Evolutionary conservation across 129 eudicot genomes (phyloP).

Genomic region (Gnaphalium uliginosum): DNA sequence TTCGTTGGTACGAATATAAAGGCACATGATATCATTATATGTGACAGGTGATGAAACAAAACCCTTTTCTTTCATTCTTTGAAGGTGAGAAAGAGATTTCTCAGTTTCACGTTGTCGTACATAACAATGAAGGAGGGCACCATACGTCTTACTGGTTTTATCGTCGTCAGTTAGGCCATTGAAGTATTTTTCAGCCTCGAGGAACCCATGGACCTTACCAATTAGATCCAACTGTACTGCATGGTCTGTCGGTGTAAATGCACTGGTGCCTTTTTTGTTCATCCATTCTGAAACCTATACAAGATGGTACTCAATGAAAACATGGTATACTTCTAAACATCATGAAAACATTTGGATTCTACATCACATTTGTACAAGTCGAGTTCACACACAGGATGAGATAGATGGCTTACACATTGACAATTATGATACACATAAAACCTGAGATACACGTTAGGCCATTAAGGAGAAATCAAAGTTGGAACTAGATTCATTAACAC

Average conservation of each 20-base stretch:
- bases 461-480: not conserved
- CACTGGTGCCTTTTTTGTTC: slow-evolving; percentile 45
- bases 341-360: not conserved
- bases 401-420: not conserved
- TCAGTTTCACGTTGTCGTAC: slow-evolving; percentile 75
- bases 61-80: slow-evolving; percentile 71
- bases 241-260: slow-evolving; percentile 59
- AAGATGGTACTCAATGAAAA: not conserved
- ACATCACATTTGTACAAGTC: not conserved
- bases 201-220: slow-evolving; percentile 75
- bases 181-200: slow-evolving; percentile 72
- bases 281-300: slow-evolving; percentile 50
- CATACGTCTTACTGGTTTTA: slow-evolving; percentile 63
- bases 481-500: not conserved
- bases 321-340: not conserved
- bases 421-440: not conserved
- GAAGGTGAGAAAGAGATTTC: slow-evolving; percentile 57
- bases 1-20: slow-evolving; percentile 38
- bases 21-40: slow-evolving; percentile 78
- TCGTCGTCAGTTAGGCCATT: slow-evolving; percentile 51
- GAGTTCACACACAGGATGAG: not conserved
- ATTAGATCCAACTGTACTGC: slow-evolving; percentile 81
- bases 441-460: not conserved
- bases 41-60: slow-evolving; percentile 46
- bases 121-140: slow-evolving; percentile 91